phyloP scores from a whole-genome alignment of 2,329 filamentous ascomycete species.

The Mycosphaerella sp. region DNA sequence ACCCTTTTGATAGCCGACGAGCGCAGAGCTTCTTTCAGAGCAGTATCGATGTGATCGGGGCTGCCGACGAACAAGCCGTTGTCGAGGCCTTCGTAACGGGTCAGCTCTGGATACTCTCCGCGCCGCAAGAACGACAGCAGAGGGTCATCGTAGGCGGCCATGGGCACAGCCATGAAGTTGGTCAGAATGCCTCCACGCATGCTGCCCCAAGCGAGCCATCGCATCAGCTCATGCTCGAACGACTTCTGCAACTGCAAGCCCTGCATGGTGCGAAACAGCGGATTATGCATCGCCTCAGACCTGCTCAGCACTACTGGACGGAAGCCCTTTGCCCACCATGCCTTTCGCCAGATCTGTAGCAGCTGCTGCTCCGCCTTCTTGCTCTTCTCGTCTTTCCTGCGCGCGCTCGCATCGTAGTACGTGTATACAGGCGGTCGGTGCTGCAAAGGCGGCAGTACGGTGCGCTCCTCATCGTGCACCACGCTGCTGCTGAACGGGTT shows the following conservation, averaged over 20 bases:
- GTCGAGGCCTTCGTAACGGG: constrained; percentile 65
- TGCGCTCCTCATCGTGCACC: constrained; percentile 72
- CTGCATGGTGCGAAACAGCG: constrained; percentile 67
- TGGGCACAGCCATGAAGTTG: constrained; percentile 75
- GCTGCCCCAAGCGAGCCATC: constrained; percentile 88
- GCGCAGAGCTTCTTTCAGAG: constrained; percentile 39
- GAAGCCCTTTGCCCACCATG: constrained; percentile 95
- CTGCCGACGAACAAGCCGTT: constrained; percentile 68
- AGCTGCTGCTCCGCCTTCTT: constrained; percentile 71
- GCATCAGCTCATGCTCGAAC: constrained; percentile 65
- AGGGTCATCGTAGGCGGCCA: constrained; percentile 67
- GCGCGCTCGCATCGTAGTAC: constrained; percentile 69
- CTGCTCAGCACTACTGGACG: constrained; percentile 72
- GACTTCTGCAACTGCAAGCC: constrained; percentile 52
- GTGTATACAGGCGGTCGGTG: constrained; percentile 75
- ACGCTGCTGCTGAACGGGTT: constrained; percentile 80
- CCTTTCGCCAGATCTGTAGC: constrained; percentile 79
- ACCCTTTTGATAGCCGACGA: constrained; percentile 53
- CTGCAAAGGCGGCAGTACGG: constrained; percentile 70
- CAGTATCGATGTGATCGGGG: constrained; percentile 44
- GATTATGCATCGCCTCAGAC: constrained; percentile 76
- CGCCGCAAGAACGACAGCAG: constrained; percentile 67
- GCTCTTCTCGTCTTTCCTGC: constrained; percentile 54
- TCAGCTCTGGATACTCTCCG: constrained; percentile 67
- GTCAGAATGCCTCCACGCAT: constrained; percentile 80